Percentiles rank a stretch among this genome's conserved stretches.
phyloP scores from a whole-genome alignment of 2,329 filamentous ascomycete species.

The Talaromyces albobiverticillius region DNA sequence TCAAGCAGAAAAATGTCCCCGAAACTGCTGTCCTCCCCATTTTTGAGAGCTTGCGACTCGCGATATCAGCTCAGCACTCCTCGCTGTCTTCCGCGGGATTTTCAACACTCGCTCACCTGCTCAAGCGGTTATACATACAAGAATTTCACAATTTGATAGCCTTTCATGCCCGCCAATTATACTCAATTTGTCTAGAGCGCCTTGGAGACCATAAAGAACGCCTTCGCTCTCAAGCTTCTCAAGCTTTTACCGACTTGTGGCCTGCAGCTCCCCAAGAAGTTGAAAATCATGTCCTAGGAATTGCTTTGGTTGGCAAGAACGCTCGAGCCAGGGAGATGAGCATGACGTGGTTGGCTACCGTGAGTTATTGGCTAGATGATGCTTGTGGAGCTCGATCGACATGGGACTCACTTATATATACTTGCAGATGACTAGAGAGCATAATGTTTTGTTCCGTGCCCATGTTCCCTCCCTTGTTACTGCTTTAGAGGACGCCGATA shows the following conservation, averaged over 20 bases:
- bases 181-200: slow-evolving; percentile 76
- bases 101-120: slow-evolving; percentile 79
- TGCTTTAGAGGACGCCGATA: slow-evolving; percentile 85
- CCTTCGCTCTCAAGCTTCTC: slow-evolving; percentile 69
- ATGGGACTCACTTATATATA: not conserved
- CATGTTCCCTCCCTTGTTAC: slow-evolving; percentile 84
- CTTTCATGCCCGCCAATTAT: slow-evolving; percentile 65
- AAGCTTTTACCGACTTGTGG: slow-evolving; percentile 76
- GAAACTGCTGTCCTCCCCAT: slow-evolving; percentile 67
- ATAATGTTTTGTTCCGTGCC: slow-evolving; percentile 73
- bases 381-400: not conserved
- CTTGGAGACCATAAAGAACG: slow-evolving; percentile 88
- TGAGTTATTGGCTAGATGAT: slow-evolving; percentile 35
- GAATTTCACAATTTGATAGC: slow-evolving; percentile 71
- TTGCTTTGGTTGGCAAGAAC: slow-evolving; percentile 76
- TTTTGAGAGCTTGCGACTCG: slow-evolving; percentile 76
- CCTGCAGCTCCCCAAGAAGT: slow-evolving; percentile 67
- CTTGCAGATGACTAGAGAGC: slow-evolving; percentile 72
- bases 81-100: slow-evolving; percentile 79
- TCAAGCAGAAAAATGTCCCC: slow-evolving; percentile 89
- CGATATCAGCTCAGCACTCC: slow-evolving; percentile 73
- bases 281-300: slow-evolving; percentile 75
- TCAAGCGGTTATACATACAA: slow-evolving; percentile 82
- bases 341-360: slow-evolving; percentile 80
- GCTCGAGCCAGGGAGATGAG: slow-evolving; percentile 78